Conservation (phyloP, 108 stramenopile genomes). For the Nannochloropsis salina region DNA sequence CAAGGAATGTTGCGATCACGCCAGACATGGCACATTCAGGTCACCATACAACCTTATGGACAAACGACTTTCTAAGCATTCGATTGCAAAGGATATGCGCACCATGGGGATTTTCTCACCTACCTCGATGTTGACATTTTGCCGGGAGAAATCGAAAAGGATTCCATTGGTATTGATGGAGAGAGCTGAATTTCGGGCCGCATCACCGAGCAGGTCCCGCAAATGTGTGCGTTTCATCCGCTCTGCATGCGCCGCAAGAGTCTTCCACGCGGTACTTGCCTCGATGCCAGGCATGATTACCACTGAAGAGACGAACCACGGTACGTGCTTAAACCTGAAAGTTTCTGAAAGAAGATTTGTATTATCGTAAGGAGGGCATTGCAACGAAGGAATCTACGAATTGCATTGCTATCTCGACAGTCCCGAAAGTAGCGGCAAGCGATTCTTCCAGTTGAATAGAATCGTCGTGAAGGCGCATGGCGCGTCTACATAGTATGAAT, state of each 20-base stretch:
- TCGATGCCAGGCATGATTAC: constrained; percentile 12
- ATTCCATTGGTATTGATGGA: constrained; percentile 61
- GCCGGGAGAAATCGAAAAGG: constrained; percentile 87
- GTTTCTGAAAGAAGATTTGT: no score
- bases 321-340: no score
- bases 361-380: no score
- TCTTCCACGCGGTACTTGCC: neutral
- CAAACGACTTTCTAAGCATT: neutral
- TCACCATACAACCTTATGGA: neutral
- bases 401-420: no score
- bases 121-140: constrained; percentile 84
- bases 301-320: no score
- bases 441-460: no score
- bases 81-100: neutral
- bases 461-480: no score
- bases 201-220: constrained; percentile 46
- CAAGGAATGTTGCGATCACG: neutral
- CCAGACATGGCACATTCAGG: neutral
- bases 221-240: constrained; percentile 42
- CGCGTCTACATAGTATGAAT: no score
- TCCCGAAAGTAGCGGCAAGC: no score
- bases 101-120: constrained; percentile 58
- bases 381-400: no score
- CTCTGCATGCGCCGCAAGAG: constrained; percentile 34
- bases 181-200: constrained; percentile 38